These are phyloP conservation scores for Casuarina equisetifolia DNA, from an alignment of 306 rosid genomes.

Conservation along the genomic window DNA sequence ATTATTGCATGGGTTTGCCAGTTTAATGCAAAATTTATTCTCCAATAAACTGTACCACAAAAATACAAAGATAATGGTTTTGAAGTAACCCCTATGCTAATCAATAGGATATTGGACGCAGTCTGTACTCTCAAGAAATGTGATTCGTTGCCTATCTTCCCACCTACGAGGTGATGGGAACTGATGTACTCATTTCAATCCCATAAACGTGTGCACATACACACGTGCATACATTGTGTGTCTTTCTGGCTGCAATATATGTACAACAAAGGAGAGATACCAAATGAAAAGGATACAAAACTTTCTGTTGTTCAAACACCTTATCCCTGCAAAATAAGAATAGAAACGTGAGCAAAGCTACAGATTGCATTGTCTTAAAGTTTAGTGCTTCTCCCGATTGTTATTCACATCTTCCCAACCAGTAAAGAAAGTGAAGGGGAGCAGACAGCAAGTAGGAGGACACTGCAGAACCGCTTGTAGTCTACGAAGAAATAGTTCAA, in stretches of 20 bases:
- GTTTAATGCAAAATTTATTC: neutral
- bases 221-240: too few relatives aligned
- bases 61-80: neutral
- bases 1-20: neutral
- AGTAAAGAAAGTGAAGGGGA: too few relatives aligned
- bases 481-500: too few relatives aligned
- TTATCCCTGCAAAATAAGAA: slow-evolving; percentile 68
- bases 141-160: neutral
- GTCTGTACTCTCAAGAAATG: neutral
- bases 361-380: neutral
- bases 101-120: neutral
- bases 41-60: neutral
- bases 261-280: neutral
- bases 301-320: slow-evolving; percentile 87
- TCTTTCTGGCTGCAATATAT: too few relatives aligned
- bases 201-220: neutral
- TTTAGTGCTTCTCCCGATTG: neutral
- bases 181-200: neutral
- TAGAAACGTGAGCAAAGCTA: neutral
- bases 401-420: too few relatives aligned
- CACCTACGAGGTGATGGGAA: neutral
- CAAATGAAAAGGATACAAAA: slow-evolving; percentile 71
- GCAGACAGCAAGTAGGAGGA: too few relatives aligned
- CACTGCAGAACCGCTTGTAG: too few relatives aligned
- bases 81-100: neutral